Conservation (phyloP, 1,284 basidiomycete genomes). For the Boletus nobilissimus region DNA sequence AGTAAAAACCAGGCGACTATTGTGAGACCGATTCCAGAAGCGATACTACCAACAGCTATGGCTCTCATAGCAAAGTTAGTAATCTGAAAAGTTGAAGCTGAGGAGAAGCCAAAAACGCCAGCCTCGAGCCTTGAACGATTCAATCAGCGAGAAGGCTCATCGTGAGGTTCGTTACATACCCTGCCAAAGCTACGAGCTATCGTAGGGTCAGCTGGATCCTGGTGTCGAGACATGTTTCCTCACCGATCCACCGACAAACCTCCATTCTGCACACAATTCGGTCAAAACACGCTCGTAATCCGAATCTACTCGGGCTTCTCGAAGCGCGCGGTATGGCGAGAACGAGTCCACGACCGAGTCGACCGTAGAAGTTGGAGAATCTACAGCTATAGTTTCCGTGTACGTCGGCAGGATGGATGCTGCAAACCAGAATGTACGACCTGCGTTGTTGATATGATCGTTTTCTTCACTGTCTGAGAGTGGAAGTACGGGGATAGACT, state of each 20-base stretch:
- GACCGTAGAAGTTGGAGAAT: slow-evolving; percentile 45
- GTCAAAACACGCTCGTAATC: slow-evolving; percentile 56
- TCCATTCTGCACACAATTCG: slow-evolving; percentile 61
- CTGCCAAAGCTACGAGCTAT: slow-evolving; percentile 63
- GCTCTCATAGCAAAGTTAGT: slow-evolving; percentile 56
- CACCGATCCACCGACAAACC: slow-evolving; percentile 57
- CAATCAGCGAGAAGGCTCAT: slow-evolving; percentile 6
- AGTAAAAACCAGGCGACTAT: slow-evolving; percentile 72
- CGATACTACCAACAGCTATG: slow-evolving; percentile 64
- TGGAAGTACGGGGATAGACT: slow-evolving; percentile 9
- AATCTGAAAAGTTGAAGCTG: slow-evolving; percentile 60
- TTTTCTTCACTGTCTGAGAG: slow-evolving; percentile 29
- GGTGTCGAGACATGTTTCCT: slow-evolving; percentile 18
- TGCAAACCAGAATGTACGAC: slow-evolving; percentile 33
- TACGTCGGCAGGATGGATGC: slow-evolving; percentile 52
- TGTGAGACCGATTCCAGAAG: slow-evolving; percentile 69
- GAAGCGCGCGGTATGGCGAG: slow-evolving; percentile 63
- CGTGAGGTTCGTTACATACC: slow-evolving; percentile 47
- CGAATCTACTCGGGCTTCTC: slow-evolving; percentile 56
- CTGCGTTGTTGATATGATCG: not conserved
- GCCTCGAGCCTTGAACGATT: slow-evolving; percentile 54
- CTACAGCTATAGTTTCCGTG: slow-evolving; percentile 51
- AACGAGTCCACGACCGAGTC: slow-evolving; percentile 60
- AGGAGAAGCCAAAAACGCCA: slow-evolving; percentile 68
- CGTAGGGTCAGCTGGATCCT: not conserved